Evolutionary conservation across 331 rosid genomes (phyloP), one percentile per base, ranked within the genome.

Genomic region (Malus hybrid): DNA sequence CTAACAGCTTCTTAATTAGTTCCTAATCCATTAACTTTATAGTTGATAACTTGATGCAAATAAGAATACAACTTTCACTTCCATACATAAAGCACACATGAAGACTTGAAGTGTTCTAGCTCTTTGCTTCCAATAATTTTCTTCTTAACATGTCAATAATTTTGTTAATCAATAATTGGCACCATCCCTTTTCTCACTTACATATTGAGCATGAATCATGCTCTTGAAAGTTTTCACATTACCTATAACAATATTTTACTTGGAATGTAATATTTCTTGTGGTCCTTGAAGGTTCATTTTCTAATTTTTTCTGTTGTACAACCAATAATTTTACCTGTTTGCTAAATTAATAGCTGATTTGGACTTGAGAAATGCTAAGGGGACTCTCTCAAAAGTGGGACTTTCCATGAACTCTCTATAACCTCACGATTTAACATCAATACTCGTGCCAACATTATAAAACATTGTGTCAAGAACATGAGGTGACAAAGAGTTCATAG

Each of bases 31-130:
- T 74, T 10, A 56, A 27, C 42, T 46, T 42, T 76, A 6, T 29
- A 19, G 39, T 42, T 59, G 71, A 34, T 76, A 39, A 82, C 73
- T 84, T 88, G 87, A 84, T 82, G 77, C 79, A 39, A 77, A 83
- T 87, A 66, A 42, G 14, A 16, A 55, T n/a, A 55, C 20, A 55
- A 24, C 61, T 7, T 55, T 19, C 20, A 55, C 64, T 59, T 8
- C 27, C 61, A 55, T 7, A 19, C 27, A 42, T 42, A 42, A 42
- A 42, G 14, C 48, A 10, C 48, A 10, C 48, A 42, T 42, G 48
- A 42, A 42, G 48, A 42, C 48, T 42, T 42, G 31, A 59, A 22
- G 13, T 22, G 64, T 20, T 55, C 22, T 19, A 19, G 61, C 61
- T 55, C 13, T 62, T 62, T 28, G 36, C 39, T 28, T 62, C n/a